Percentiles rank a stretch among this genome's conserved stretches.
Evolutionary conservation across 345 rosid species (phyloP).

Genomic region (Populus ilicifolia): DNA sequence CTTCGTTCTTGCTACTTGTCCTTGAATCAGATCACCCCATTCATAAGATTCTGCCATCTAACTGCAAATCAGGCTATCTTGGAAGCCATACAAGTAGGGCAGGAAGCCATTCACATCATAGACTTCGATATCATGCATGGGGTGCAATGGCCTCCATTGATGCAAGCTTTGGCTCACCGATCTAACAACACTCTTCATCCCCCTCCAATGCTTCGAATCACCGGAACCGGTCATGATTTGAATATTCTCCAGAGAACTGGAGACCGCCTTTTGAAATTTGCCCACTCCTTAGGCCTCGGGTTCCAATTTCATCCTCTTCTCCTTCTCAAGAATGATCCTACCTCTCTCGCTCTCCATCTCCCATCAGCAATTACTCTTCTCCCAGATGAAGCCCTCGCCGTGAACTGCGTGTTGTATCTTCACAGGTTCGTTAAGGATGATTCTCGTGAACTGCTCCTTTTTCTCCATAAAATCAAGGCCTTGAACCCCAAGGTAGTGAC

Average conservation of each 20-base stretch:
- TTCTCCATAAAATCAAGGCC: slow-evolving; percentile 59
- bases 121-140: slow-evolving; percentile 98
- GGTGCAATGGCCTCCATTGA: slow-evolving; percentile 97
- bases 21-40: slow-evolving; percentile 83
- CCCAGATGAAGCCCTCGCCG: slow-evolving; percentile 68
- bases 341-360: slow-evolving; percentile 38
- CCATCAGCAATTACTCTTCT: slow-evolving; percentile 44
- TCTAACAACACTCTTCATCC: slow-evolving; percentile 31
- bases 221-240: slow-evolving; percentile 76
- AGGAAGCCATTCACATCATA: slow-evolving; percentile 63
- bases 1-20: slow-evolving; percentile 76
- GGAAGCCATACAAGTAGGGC: slow-evolving; percentile 60
- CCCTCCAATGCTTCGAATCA: slow-evolving; percentile 74
- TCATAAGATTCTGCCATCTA: slow-evolving; percentile 76
- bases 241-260: slow-evolving; percentile 68
- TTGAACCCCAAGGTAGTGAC: slow-evolving; percentile 77
- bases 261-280: slow-evolving; percentile 74
- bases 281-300: slow-evolving; percentile 66
- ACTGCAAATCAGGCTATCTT: slow-evolving; percentile 93
- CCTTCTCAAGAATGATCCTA: slow-evolving; percentile 47
- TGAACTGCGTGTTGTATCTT: slow-evolving; percentile 71
- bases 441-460: slow-evolving; percentile 37
- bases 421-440: slow-evolving; percentile 58
- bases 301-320: slow-evolving; percentile 79
- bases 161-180: slow-evolving; percentile 90